Evolutionary conservation across 331 rosid genomes (phyloP), one percentile per base, ranked within the genome.

Genomic region (Saraca asoca): DNA sequence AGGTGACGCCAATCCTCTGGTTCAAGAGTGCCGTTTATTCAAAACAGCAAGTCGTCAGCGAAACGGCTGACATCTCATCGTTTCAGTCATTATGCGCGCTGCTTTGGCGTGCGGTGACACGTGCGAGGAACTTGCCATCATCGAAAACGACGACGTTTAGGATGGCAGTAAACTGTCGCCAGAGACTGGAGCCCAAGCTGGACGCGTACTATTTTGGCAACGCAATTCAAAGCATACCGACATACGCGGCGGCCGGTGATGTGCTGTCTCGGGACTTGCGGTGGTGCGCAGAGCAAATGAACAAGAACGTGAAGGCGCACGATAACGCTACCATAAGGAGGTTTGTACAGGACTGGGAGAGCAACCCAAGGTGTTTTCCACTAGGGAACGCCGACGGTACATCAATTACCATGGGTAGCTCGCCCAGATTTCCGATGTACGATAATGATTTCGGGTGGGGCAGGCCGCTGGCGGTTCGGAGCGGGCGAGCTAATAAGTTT

Each of bases 371-470:
- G 74, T 80, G 89, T 15, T 93, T 93, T 61, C 98, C 97, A 0
- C 49, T 93, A 3, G 98, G 98, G 42, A 93, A 93, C 68, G 68
- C 85, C 0, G 97, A 90, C 67, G 97, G 98, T 2, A 87, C 96
- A 2, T 70, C 94, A 4, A 74, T 88, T 41, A 93, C 98, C 7
- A 90, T 90, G 95, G 98, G 98, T 0, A 90, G 97, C 78, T 93
- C 98, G 1, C 95, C 94, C 4, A 74, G 98, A 64, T 93, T 93
- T 12, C 97, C 97, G 5, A 90, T 93, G 98, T 93, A 81, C 45
- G 94, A 93, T 33, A 93, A 87, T 54, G 87, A 93, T 51, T 85
- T 93, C 52, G 98, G 98, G 7, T 93, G 98, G 97, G 98, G 98
- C 1, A 60, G 87, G 6, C 98, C 98, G 0, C 4, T 86, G 73